Conservation (phyloP, 2,329 filamentous ascomycete species). For the Botrytis fragariae region DNA sequence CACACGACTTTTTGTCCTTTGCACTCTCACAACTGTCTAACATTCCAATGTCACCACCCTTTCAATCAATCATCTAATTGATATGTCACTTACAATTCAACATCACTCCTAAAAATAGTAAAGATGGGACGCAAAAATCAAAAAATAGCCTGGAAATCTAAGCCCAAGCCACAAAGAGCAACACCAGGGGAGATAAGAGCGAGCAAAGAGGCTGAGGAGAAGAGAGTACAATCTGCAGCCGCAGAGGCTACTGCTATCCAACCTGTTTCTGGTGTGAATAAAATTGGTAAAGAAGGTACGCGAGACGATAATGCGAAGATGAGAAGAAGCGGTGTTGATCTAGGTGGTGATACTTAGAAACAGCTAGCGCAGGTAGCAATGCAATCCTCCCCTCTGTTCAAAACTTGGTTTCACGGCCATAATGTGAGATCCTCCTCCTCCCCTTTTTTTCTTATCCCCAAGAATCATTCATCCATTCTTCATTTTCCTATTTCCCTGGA, state of each 20-base stretch:
- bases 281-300: neutral
- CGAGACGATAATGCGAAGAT: neutral
- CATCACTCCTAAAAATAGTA: fast-evolving
- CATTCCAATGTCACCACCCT: no score
- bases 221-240: neutral
- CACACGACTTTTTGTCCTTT: neutral
- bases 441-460: no score
- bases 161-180: neutral
- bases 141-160: neutral
- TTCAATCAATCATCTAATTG: no score
- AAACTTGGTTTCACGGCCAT: neutral
- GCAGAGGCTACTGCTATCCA: no score
- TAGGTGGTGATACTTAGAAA: neutral
- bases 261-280: no score
- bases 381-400: no score
- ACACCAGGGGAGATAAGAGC: neutral
- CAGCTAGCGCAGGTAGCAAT: neutral
- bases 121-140: neutral
- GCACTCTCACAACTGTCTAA: no score
- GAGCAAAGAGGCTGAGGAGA: neutral
- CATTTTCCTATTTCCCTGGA: no score
- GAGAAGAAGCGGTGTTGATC: no score
- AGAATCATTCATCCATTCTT: no score
- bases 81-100: no score
- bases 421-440: no score